Base-by-base conservation (phyloP, 371 early-diverging fungal species). In the Saksenaea vasiformis region DNA sequence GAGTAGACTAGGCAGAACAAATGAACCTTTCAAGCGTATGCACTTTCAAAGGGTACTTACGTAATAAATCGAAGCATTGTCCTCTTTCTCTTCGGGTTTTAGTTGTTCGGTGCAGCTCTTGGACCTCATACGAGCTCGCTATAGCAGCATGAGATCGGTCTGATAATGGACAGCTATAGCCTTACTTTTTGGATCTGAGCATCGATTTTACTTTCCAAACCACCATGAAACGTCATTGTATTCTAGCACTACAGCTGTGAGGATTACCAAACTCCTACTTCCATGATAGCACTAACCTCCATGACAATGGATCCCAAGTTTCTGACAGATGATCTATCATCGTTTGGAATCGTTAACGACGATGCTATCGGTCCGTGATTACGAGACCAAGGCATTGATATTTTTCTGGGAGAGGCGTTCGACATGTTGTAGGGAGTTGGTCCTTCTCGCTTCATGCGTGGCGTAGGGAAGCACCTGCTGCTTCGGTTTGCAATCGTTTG, bases 121-220 rank as follows among this genome's bases (percentile, higher is more conserved):
- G 51, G 51, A 47, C 22, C 51, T 17, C 51, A 47, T 19, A 22
- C 51, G 17, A 19, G 51, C 51, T 9, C 51, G 51, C 51, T 47
- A 14, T 17, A 22, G 22, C 2, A 47, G 8, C 5, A 19, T 19
- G 43, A 26, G 13, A 22, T 57, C 14, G 37, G 34, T 37, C n/a
- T n/a, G n/a, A n/a, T n/a, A n/a, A n/a, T 22, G 19, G 35, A 9
- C 28, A 41, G 4, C 13, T 39, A n/a, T 17, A 5, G 35, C 14
- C 5, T 17, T 28, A 65, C 65, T 62, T 67, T 67, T 54, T 67
- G 68, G 24, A 67, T 54, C 38, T 67, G 68, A 8, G 68, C 62
- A 37, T 67, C 68, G 7, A 67, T 67, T 38, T 67, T 67, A 27
- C 68, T 62, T 56, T 67, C 68, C 10, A 47, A 22, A 47, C 51